Percentiles rank a stretch among this genome's conserved stretches.
These are phyloP conservation scores for Saccharomycopsis phalli DNA, from an alignment of 1,139 yeast species.

Conservation along the genomic window DNA sequence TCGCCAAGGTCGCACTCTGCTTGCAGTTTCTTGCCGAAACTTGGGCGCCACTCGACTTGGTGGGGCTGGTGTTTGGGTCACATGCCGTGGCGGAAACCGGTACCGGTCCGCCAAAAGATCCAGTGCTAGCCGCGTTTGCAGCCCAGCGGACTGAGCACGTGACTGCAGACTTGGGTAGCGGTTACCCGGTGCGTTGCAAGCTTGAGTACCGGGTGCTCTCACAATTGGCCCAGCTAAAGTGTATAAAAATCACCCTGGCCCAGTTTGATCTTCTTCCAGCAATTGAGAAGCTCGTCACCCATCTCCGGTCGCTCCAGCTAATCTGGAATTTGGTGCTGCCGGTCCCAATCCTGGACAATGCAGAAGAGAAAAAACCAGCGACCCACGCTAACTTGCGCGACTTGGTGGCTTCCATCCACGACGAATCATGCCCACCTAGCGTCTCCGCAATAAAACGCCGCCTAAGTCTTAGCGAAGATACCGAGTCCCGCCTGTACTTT, in stretches of 20 bases:
- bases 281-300: slow-evolving; percentile 8
- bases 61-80: slow-evolving; percentile 7
- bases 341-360: no score
- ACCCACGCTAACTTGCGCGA: no score
- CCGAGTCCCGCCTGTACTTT: background rate
- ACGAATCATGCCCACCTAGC: no score
- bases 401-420: slow-evolving; percentile 1
- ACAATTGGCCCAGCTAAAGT: background rate
- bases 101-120: background rate
- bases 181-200: background rate
- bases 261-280: slow-evolving; percentile 2
- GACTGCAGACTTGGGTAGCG: background rate
- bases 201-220: background rate
- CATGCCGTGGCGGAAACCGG: slow-evolving; percentile 3
- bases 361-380: no score
- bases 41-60: slow-evolving; percentile 16
- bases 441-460: slow-evolving; percentile 6
- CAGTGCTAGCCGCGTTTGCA: background rate
- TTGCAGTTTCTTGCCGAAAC: slow-evolving; percentile 4
- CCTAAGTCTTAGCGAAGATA: background rate
- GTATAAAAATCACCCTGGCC: no score
- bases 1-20: slow-evolving; percentile 8
- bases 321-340: slow-evolving; percentile 11
- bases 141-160: background rate
- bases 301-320: slow-evolving; percentile 12